phyloP scores from a whole-genome alignment of 1,284 basidiomycete species.

The Pseudozyma pruni region DNA sequence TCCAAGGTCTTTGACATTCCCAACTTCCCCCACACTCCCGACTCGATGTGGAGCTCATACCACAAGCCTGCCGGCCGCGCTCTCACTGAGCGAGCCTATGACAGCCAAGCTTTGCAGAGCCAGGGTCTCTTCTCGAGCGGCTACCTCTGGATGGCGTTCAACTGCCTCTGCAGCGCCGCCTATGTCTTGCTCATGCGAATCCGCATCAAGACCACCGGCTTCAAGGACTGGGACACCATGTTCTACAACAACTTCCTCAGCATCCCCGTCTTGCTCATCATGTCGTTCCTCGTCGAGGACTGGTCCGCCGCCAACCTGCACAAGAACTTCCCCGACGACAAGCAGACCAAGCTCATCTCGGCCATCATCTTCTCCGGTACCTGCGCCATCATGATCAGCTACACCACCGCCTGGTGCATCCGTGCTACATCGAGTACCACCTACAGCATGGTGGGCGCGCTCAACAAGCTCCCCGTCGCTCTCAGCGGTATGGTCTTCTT shows the following conservation, averaged over 20 bases:
- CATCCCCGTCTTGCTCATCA: constrained; percentile 86
- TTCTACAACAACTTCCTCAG: constrained; percentile 98
- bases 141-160: constrained; percentile 95
- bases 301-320: constrained; percentile 84
- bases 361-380: constrained; percentile 96
- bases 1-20: constrained; percentile 70
- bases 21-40: constrained; percentile 57
- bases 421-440: constrained; percentile 96
- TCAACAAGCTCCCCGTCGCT: constrained; percentile 98
- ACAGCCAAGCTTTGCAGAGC: constrained; percentile 50
- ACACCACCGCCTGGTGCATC: constrained; percentile 98
- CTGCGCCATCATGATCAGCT: constrained; percentile 96
- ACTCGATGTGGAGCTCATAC: constrained; percentile 45
- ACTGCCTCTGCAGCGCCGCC: constrained; percentile 89
- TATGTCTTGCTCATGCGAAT: constrained; percentile 98
- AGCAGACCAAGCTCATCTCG: constrained; percentile 80
- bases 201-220: constrained; percentile 94
- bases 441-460: constrained; percentile 97
- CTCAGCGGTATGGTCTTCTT: constrained; percentile 68
- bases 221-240: constrained; percentile 99
- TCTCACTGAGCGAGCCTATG: constrained; percentile 7
- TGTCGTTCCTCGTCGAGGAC: constrained; percentile 87
- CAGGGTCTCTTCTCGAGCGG: constrained; percentile 71
- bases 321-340: constrained; percentile 88
- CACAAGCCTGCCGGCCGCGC: constrained; percentile 37